Evolutionary conservation across 352 stramenopile species (phyloP).

Genomic region (Pythium apleroticum): DNA sequence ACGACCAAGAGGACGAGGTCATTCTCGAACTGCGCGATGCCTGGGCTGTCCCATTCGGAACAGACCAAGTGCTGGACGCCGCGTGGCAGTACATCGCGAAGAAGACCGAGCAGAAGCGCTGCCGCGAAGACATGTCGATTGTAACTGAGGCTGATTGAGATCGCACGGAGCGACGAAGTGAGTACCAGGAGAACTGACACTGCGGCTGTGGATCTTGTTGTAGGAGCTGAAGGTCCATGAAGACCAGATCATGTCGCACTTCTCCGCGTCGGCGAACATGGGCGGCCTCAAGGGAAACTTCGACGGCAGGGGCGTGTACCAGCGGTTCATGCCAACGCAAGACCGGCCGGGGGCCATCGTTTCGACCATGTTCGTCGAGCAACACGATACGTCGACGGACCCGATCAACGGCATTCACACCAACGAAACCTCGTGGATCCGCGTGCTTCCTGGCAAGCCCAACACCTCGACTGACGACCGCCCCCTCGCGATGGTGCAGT

Average conservation of each 20-base stretch:
- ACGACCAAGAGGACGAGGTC: constrained; percentile 13
- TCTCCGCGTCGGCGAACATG: constrained; percentile 1
- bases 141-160: neutral
- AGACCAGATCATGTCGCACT: constrained; percentile 7
- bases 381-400: neutral
- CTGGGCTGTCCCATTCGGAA: constrained; percentile 17
- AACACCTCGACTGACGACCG: neutral
- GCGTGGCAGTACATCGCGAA: constrained; percentile 18
- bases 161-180: no score
- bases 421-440: constrained; percentile 7
- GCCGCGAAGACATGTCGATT: neutral
- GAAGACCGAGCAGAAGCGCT: constrained; percentile 2
- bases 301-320: constrained; percentile 9
- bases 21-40: constrained; percentile 18
- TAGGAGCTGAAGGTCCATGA: constrained; percentile 1
- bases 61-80: constrained; percentile 9
- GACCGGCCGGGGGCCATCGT: constrained; percentile 1
- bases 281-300: constrained; percentile 5
- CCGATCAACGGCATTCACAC: constrained; percentile 1
- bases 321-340: neutral
- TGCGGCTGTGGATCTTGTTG: neutral
- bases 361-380: constrained; percentile 4
- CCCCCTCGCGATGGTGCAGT: constrained; percentile 9
- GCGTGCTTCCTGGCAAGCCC: neutral
- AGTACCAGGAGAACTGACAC: neutral